phyloP scores from a whole-genome alignment of 176 grass and related monocot genomes.

The Pharus latifolius region DNA sequence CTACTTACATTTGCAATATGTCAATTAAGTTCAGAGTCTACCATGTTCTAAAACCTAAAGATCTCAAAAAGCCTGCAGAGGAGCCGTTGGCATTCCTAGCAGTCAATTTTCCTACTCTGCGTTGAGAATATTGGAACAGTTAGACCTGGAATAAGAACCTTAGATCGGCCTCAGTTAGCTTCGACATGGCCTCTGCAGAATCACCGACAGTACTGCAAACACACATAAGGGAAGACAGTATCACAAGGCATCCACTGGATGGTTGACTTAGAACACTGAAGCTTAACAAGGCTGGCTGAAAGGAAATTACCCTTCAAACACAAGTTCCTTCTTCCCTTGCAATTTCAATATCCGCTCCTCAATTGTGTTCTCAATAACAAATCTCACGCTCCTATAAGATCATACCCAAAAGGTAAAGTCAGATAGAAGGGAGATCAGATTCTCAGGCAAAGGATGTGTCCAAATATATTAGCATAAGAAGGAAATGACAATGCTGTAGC shows the following conservation, averaged over 20 bases:
- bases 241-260: not conserved
- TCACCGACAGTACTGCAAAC: conserved; percentile 58
- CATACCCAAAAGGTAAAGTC: not conserved
- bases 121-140: not conserved
- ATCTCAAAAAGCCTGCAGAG: too few species aligned
- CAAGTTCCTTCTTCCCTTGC: conserved; percentile 83
- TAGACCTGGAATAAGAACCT: conserved; percentile 73
- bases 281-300: not conserved
- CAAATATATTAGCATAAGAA: not conserved
- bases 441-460: not conserved
- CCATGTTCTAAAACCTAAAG: too few species aligned
- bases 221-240: not conserved
- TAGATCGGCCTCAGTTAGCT: conserved; percentile 68
- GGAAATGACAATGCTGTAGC: not conserved
- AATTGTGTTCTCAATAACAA: conserved; percentile 64
- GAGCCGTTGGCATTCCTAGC: not conserved
- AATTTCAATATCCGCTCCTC: conserved; percentile 85
- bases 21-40: too few species aligned
- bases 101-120: not conserved
- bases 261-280: not conserved
- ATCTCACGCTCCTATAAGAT: conserved; percentile 55
- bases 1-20: too few species aligned
- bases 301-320: conserved; percentile 79
- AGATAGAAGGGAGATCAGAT: not conserved
- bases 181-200: conserved; percentile 62